Evolutionary conservation across 805 yeast genomes (phyloP), one percentile per base, ranked within the genome.

Genomic region (Crinitomyces ghanaensis): DNA sequence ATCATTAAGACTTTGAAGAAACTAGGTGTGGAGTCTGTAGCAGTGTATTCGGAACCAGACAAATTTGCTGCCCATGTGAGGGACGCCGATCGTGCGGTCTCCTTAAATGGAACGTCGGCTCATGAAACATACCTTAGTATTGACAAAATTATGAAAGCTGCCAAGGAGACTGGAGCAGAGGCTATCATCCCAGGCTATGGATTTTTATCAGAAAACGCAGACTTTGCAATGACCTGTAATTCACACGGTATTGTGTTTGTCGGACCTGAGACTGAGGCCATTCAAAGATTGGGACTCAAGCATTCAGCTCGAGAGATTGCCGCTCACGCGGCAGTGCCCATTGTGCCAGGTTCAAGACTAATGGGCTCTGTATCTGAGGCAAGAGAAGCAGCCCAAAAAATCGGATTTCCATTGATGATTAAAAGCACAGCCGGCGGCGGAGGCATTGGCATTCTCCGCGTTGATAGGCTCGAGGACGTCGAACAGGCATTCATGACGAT

Each of bases 401-500:
- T 88, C 24, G 69, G 66, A 13, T 91, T 83, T 49, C 97, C 97
- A 19, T 73, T 88, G 21, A 88, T 88, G 97, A 82, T 91, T 32
- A 88, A 88, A 59, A 80, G 94, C 17, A 91, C 98, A 40, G 97
- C 97, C 17, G 98, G 98, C 54, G 98, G 98, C 51, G 98, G 98
- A 59, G 98, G 98, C 60, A 88, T 88, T 51, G 98, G 98, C 43
- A 64, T 88, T 46, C 96, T 88, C 57, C 81, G 85, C 53, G 96
- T 86, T 38, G 95, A 86, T 50, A 68, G 74, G 22, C 81, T 72
- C 45, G 74, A 56, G 13, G 96, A 91, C 39, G 74, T 91, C 42
- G 82, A 74, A 59, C 63, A 79, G 41, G 93, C 86, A 9, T 88
- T 84, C 59, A 80, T 73, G 49, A 77, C 94, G 6, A 97, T 91